Conservation (phyloP, 805 yeast species). For the Nakazawaea anatomiae region DNA sequence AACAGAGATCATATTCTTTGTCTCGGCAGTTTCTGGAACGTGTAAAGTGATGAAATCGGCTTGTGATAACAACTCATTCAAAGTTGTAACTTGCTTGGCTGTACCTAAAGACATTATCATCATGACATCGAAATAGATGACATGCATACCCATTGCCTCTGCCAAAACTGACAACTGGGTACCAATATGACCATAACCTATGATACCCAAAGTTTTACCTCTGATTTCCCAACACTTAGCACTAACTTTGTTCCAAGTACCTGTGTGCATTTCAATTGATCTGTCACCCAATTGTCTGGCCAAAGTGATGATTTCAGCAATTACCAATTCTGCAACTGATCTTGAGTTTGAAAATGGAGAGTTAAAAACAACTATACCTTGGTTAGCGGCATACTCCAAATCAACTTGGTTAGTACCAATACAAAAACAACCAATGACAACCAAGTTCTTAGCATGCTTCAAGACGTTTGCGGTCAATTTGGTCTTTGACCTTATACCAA, state of each 20-base stretch:
- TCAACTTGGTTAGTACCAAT: slow-evolving; percentile 99
- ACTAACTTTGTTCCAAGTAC: slow-evolving; percentile 96
- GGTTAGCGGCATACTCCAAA: slow-evolving; percentile 82
- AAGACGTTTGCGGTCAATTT: slow-evolving; percentile 75
- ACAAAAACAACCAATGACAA: slow-evolving; percentile 95
- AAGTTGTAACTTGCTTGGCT: slow-evolving; percentile 84
- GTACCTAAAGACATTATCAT: slow-evolving; percentile 97
- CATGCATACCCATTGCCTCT: slow-evolving; percentile 97
- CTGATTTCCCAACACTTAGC: slow-evolving; percentile 98
- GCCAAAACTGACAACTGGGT: slow-evolving; percentile 95
- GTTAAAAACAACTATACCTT: slow-evolving; percentile 95
- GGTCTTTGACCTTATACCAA: slow-evolving; percentile 97
- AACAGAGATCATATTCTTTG: slow-evolving; percentile 81
- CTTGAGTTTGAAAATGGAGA: slow-evolving; percentile 98
- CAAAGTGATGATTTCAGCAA: slow-evolving; percentile 87
- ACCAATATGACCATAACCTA: slow-evolving; percentile 98
- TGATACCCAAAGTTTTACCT: slow-evolving; percentile 95
- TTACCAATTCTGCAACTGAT: slow-evolving; percentile 96
- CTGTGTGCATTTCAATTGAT: slow-evolving; percentile 91
- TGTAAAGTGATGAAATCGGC: slow-evolving; percentile 91
- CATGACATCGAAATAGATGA: slow-evolving; percentile 82
- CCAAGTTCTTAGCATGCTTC: slow-evolving; percentile 82
- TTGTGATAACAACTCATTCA: slow-evolving; percentile 71
- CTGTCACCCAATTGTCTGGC: slow-evolving; percentile 98
- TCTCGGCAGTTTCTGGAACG: slow-evolving; percentile 92